These are phyloP conservation scores for Brassica nigra DNA, from an alignment of 345 rosid genomes.

Conservation along the genomic window DNA sequence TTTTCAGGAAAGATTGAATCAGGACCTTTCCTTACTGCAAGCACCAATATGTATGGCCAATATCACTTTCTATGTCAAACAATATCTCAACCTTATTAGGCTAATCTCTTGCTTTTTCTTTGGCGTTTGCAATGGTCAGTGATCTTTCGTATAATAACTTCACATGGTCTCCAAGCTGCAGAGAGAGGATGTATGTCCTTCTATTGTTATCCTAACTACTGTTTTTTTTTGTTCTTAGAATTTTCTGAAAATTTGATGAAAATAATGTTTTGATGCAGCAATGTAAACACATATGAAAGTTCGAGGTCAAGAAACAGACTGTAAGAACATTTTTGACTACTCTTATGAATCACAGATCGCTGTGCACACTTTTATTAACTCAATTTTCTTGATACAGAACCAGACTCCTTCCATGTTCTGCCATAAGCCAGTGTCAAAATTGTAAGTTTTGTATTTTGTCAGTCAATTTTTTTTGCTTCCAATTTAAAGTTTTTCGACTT, in stretches of 20 bases:
- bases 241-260: background rate
- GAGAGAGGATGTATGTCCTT: slow-evolving; percentile 30
- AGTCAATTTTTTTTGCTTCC: background rate
- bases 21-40: slow-evolving; percentile 42
- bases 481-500: background rate
- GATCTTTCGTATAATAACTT: slow-evolving; percentile 44
- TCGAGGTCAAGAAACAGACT: slow-evolving; percentile 24
- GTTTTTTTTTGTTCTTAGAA: background rate
- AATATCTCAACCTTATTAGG: background rate
- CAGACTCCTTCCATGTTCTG: slow-evolving; percentile 39
- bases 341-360: background rate
- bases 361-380: background rate
- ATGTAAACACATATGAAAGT: slow-evolving; percentile 39
- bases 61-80: background rate
- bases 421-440: slow-evolving; percentile 15
- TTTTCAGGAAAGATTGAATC: slow-evolving; percentile 38
- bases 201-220: background rate
- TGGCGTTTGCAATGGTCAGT: slow-evolving; percentile 11
- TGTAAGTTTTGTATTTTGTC: slow-evolving; percentile 10
- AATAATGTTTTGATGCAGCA: slow-evolving; percentile 23
- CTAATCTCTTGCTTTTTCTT: background rate
- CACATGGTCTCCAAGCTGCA: slow-evolving; percentile 42
- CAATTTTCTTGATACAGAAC: slow-evolving; percentile 26
- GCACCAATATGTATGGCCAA: slow-evolving; percentile 38
- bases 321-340: slow-evolving; percentile 27